Conservation (phyloP, 1,284 basidiomycete species). For the Testicularia cyperi region DNA sequence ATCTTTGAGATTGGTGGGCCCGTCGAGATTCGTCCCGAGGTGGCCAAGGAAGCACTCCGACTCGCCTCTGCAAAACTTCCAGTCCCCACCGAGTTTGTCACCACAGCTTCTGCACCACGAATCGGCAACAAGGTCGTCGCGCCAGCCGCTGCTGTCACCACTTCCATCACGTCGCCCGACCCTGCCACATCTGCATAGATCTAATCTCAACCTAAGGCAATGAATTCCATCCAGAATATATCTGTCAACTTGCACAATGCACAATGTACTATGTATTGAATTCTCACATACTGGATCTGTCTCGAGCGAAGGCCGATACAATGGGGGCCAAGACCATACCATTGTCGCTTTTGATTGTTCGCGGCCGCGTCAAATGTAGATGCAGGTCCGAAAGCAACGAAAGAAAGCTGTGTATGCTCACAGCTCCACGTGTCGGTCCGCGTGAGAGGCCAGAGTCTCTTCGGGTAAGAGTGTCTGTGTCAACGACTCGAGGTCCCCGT, state of each 20-base stretch:
- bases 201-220: not conserved
- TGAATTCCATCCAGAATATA: no score
- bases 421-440: no score
- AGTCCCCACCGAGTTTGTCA: slow-evolving; percentile 85
- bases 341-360: no score
- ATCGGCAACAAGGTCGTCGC: slow-evolving; percentile 66
- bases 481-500: slow-evolving; percentile 19
- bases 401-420: no score
- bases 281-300: no score
- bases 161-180: not conserved
- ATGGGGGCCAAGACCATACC: no score
- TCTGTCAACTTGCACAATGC: no score
- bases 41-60: slow-evolving; percentile 86
- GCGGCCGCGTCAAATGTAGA: no score
- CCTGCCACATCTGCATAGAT: not conserved
- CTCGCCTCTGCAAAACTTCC: slow-evolving; percentile 89
- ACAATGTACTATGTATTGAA: no score
- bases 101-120: slow-evolving; percentile 71
- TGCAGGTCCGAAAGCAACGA: no score
- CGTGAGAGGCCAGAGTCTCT: no score
- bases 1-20: slow-evolving; percentile 91
- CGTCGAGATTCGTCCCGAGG: slow-evolving; percentile 79
- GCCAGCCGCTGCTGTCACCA: not conserved
- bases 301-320: no score
- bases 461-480: slow-evolving; percentile 13